Evolutionary conservation across 768 basidiomycete species (phyloP), one percentile per base, ranked within the genome.

Genomic region (Tephrocybe sp.): DNA sequence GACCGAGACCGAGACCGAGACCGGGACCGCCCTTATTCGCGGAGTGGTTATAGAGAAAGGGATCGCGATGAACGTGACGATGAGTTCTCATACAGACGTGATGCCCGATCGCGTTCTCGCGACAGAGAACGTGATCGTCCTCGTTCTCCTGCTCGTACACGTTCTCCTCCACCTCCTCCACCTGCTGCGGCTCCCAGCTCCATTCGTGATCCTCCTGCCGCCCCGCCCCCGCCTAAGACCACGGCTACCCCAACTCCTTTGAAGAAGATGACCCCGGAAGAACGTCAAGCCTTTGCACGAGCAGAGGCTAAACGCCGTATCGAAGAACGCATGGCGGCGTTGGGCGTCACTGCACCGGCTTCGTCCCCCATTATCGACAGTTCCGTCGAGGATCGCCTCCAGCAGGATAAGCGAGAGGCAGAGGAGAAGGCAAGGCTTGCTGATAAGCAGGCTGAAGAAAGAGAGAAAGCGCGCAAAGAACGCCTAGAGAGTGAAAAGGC

Each of bases 321-420:
- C 17, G 83, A 91, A 58, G 92, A 85, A 15, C 87, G 96, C 26
- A 93, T 88, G 77, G 81, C 84, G 33, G 88, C 87, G 0, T 79
- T 98, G 9, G 96, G 96, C 4, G 79, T 97, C 15, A 76, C 77
- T 12, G 66, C 79, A 1, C 69, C 74, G 0, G 58, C 78, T 12
- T 68, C 79, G 24, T 65, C 82, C 6, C 68, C 75, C 11, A 55
- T 65, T 0, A 73, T 94, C 9, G 95, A 97, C 65, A 85, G 81
- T 6, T 80, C 76, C 46, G 92, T 97, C 2, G 89, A 93, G 63
- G 90, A 94, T 57, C 75, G 95, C 9, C 77, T 98, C 4, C 85
- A 81, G 32, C 77, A 84, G 59, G 96, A 98, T 62, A 90, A 88
- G 74, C 85, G 80, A 63, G 96, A 97, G 64, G 95, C 95, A 0